These are phyloP conservation scores for Starmera quercuum DNA, from an alignment of 805 yeast genomes.

Conservation along the genomic window DNA sequence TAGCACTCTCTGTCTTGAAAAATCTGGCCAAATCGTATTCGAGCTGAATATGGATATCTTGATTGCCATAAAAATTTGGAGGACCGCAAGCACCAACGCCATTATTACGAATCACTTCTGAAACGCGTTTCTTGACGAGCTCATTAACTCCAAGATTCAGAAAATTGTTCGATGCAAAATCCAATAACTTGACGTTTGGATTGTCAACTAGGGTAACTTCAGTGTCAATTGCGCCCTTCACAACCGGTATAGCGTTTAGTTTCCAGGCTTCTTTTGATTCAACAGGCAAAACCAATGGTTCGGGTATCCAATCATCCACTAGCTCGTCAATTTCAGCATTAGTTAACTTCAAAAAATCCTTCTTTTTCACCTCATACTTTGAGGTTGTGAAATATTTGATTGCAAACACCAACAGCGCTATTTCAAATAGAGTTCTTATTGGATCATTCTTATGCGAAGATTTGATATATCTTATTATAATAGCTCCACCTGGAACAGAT, in stretches of 20 bases:
- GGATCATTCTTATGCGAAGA: constrained; percentile 94
- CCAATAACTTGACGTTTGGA: constrained; percentile 36
- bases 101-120: constrained; percentile 48
- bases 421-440: constrained; percentile 75
- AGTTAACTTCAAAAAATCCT: constrained; percentile 56
- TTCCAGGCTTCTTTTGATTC: constrained; percentile 50
- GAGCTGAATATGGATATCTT: constrained; percentile 77
- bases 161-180: constrained; percentile 68
- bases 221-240: constrained; percentile 42
- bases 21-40: constrained; percentile 71
- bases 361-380: constrained; percentile 67
- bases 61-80: constrained; percentile 94
- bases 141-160: constrained; percentile 49
- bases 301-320: constrained; percentile 89
- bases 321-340: constrained; percentile 70
- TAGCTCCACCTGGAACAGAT: constrained; percentile 46
- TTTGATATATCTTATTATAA: constrained; percentile 61
- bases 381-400: constrained; percentile 72
- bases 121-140: constrained; percentile 44
- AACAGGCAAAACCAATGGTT: constrained; percentile 59
- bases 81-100: constrained; percentile 99
- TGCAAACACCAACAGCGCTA: constrained; percentile 71
- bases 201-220: constrained; percentile 21
- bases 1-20: constrained; percentile 70
- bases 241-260: constrained; percentile 52